These are phyloP conservation scores for Arachnomyces sp. DNA, from an alignment of 2,329 filamentous ascomycete genomes.

Conservation along the genomic window DNA sequence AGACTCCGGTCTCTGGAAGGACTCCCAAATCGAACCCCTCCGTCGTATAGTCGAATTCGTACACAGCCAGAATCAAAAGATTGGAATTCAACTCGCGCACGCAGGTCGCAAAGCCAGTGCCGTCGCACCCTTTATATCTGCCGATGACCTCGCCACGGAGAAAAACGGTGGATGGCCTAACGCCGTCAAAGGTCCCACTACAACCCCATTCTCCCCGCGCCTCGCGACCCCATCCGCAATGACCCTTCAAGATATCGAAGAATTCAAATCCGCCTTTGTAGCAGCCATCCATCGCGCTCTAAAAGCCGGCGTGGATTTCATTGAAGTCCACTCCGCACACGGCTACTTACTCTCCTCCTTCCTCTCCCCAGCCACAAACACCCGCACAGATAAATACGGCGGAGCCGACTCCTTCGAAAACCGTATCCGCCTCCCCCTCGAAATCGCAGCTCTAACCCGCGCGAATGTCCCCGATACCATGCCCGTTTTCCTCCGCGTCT, in stretches of 20 bases:
- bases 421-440: slow-evolving; percentile 59
- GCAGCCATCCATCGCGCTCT: slow-evolving; percentile 54
- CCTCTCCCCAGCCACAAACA: slow-evolving; percentile 62
- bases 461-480: slow-evolving; percentile 56
- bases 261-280: slow-evolving; percentile 56
- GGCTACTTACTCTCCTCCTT: slow-evolving; percentile 69
- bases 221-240: slow-evolving; percentile 60
- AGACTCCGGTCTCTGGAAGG: slow-evolving; percentile 74
- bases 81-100: slow-evolving; percentile 70
- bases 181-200: slow-evolving; percentile 50
- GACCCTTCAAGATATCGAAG: slow-evolving; percentile 60
- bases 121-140: slow-evolving; percentile 56
- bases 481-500: slow-evolving; percentile 67
- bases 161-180: slow-evolving; percentile 49
- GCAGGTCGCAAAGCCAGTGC: slow-evolving; percentile 63
- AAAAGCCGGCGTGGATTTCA: slow-evolving; percentile 64
- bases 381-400: slow-evolving; percentile 52
- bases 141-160: slow-evolving; percentile 48
- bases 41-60: slow-evolving; percentile 23
- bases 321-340: slow-evolving; percentile 75
- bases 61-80: slow-evolving; percentile 56
- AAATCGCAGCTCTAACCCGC: slow-evolving; percentile 58
- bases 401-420: slow-evolving; percentile 48
- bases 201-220: slow-evolving; percentile 54
- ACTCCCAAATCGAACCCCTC: slow-evolving; percentile 40